Evolutionary conservation across 2,329 filamentous ascomycete genomes (phyloP).

Genomic region (Colletotrichum sojae): DNA sequence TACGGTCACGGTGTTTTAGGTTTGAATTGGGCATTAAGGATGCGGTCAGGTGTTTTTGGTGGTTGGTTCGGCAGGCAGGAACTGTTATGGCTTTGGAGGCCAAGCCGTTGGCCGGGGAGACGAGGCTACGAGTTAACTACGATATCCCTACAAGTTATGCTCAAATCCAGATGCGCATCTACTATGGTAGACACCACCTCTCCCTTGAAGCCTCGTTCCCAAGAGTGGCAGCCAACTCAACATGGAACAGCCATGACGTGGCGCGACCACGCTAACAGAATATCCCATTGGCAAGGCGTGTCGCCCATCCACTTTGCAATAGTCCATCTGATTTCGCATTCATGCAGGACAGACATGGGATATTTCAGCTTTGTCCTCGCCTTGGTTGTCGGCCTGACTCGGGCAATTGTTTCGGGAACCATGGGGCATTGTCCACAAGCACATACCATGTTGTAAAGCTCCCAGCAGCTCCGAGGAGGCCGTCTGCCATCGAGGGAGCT

Average conservation of each 20-base stretch:
- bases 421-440: slow-evolving; percentile 37
- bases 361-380: slow-evolving; percentile 40
- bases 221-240: slow-evolving; percentile 29
- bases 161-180: slow-evolving; percentile 30
- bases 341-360: slow-evolving; percentile 36
- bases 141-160: slow-evolving; percentile 39
- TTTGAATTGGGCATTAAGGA: slow-evolving; percentile 33
- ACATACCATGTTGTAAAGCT: slow-evolving; percentile 42
- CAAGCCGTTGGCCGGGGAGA: slow-evolving; percentile 20
- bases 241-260: slow-evolving; percentile 40
- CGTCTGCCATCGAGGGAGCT: slow-evolving; percentile 20
- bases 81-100: slow-evolving; percentile 4
- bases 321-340: slow-evolving; percentile 37
- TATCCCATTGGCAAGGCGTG: slow-evolving; percentile 24
- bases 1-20: slow-evolving; percentile 87
- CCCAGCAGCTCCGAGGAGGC: slow-evolving; percentile 34
- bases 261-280: background rate
- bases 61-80: slow-evolving; percentile 7
- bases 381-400: slow-evolving; percentile 35
- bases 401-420: slow-evolving; percentile 35
- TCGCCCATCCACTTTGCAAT: slow-evolving; percentile 30
- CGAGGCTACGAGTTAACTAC: slow-evolving; percentile 31
- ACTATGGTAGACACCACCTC: slow-evolving; percentile 21
- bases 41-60: slow-evolving; percentile 26
- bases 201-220: slow-evolving; percentile 21